Conservation (phyloP, 2,329 filamentous ascomycete genomes). For the Sporothrix variecibatus region DNA sequence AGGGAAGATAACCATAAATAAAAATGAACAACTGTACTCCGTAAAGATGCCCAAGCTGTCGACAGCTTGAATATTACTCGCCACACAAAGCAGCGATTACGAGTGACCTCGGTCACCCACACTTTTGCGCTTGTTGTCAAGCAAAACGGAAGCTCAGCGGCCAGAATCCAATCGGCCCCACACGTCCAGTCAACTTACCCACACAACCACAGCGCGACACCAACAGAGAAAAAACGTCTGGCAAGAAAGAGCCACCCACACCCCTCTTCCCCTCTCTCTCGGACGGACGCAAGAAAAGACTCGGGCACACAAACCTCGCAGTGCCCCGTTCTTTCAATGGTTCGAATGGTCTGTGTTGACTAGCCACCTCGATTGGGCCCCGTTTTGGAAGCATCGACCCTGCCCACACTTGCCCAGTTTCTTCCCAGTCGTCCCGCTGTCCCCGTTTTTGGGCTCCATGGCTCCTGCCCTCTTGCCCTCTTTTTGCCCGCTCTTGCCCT, state of each 20-base stretch:
- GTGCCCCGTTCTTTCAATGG: conserved; percentile 7
- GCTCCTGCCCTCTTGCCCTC: background rate
- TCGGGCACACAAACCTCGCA: conserved; percentile 4
- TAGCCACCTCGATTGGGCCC: conserved; percentile 1
- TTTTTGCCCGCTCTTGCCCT: background rate
- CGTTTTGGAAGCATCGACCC: conserved; percentile 11
- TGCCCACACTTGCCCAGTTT: background rate
- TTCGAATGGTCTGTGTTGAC: background rate
- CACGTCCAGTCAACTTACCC: conserved; percentile 16
- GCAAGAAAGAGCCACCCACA: conserved; percentile 13
- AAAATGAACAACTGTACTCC: background rate
- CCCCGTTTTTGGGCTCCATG: background rate
- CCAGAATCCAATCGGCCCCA: conserved; percentile 13
- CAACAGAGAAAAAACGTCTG: background rate
- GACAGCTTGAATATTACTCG: background rate
- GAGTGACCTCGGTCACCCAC: background rate
- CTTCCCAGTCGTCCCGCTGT: background rate
- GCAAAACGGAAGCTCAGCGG: conserved; percentile 11
- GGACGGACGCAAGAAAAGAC: background rate
- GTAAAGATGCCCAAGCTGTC: background rate
- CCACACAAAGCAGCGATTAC: background rate
- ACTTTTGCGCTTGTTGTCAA: background rate
- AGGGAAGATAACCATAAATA: background rate
- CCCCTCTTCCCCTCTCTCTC: background rate
- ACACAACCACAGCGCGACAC: conserved; percentile 27